Evolutionary conservation across 2,329 filamentous ascomycete species (phyloP), one percentile per base, ranked within the genome.

Genomic region (Cercospora berteroae): DNA sequence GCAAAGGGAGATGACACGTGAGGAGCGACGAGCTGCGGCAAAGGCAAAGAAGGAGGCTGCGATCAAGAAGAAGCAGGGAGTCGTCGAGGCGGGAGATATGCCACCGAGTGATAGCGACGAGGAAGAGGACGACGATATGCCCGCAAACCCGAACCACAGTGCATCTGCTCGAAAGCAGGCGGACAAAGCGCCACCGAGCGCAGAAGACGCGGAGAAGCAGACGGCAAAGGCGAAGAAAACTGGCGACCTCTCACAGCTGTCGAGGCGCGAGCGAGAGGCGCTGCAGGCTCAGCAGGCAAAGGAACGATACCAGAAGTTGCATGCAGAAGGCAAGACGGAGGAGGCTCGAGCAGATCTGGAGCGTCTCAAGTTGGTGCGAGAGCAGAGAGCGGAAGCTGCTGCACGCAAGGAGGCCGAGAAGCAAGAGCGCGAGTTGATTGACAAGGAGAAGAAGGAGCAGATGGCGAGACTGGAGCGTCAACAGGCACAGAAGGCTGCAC

Each of bases 281-380:
- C 77, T 95, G 36, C 91, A 97, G 81, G 94, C 94, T 1, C 89
- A 90, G 70, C 91, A 94, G 78, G 93, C 92, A 31, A 94, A 93
- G 79, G 94, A 97, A 83, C 87, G 89, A 73, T 97, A 97, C 77
- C 87, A 93, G 84, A 96, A 96, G 82, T 80, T 97, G 74, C 94
- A 97, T 76, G 92, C 93, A 66, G 91, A 93, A 77, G 94, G 94
- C 76, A 98, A 98, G 88, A 98, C 95, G 55, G 95, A 99, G 69
- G 92, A 97, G 84, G 94, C 94, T 58, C 90, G 92, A 79, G 90
- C 92, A 5, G 95, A 99, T 80, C 77, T 98, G 73, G 94, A 93
- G 67, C 87, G 95, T 65, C 82, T 99, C 76, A 88, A 84, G 79
- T 78, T 94, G 67, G 93, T 99, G 72, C 88, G 89, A 58, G 92